Conservation (phyloP, 176 grass and related monocot genomes). For the Rhynchospora pubera region DNA sequence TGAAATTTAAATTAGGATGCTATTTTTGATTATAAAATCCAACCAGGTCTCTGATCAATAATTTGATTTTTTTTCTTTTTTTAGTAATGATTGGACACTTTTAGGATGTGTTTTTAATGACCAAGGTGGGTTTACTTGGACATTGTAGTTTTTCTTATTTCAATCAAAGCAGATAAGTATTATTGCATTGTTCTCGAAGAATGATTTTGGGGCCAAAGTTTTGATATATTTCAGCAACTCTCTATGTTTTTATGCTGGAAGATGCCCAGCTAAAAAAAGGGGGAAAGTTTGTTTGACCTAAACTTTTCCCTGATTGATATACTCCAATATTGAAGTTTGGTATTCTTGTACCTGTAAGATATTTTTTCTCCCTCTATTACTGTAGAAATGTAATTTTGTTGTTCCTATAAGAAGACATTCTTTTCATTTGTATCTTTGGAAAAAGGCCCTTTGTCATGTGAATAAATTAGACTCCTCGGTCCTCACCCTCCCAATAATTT, state of each 20-base stretch:
- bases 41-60: neutral
- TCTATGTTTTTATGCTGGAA: neutral
- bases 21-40: neutral
- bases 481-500: neutral
- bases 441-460: neutral
- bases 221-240: neutral
- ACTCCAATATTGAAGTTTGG: neutral
- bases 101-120: neutral
- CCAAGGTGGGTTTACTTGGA: neutral
- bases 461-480: neutral
- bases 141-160: neutral
- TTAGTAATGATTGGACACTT: neutral
- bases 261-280: no score
- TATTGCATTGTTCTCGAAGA: neutral
- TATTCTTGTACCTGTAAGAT: neutral
- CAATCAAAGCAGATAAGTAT: neutral
- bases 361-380: neutral
- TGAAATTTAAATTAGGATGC: neutral
- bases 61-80: neutral
- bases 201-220: neutral
- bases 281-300: no score
- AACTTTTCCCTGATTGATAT: no score
- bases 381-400: neutral
- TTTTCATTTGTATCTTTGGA: neutral
- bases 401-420: neutral